Conservation (phyloP, 306 rosid species). For the Sesbania bispinosa region DNA sequence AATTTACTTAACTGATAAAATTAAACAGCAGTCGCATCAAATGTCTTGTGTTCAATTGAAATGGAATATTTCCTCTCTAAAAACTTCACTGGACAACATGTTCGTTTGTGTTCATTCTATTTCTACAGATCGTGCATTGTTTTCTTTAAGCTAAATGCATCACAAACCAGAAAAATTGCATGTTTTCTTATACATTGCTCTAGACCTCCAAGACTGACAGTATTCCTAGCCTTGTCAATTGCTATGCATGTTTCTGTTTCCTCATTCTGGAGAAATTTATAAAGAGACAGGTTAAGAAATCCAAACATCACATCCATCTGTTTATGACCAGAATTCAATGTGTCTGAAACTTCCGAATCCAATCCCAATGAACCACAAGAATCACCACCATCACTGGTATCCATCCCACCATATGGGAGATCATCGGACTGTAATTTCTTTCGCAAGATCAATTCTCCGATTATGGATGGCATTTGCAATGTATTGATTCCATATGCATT, state of each 20-base stretch:
- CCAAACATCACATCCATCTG: slow-evolving; percentile 71
- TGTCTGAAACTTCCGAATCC: slow-evolving; percentile 35
- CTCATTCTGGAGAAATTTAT: slow-evolving; percentile 53
- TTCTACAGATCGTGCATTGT: no score
- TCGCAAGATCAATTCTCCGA: slow-evolving; percentile 49
- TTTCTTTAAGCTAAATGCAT: slow-evolving; percentile 47
- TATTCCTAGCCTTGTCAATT: slow-evolving; percentile 57
- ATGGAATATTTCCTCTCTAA: no score
- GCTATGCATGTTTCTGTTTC: slow-evolving; percentile 55
- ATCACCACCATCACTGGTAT: slow-evolving; percentile 23
- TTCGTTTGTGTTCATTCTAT: no score
- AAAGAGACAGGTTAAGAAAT: slow-evolving; percentile 71
- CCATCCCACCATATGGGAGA: slow-evolving; percentile 27
- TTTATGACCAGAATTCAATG: slow-evolving; percentile 21
- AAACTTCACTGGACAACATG: no score
- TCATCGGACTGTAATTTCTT: slow-evolving; percentile 65
- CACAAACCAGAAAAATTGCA: slow-evolving; percentile 61
- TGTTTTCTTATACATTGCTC: slow-evolving; percentile 59
- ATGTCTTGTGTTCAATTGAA: no score
- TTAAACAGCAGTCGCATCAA: no score
- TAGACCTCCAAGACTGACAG: slow-evolving; percentile 46
- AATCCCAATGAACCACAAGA: slow-evolving; percentile 38
- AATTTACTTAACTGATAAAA: no score
- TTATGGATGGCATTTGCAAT: slow-evolving; percentile 57
- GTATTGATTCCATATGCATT: slow-evolving; percentile 90